These are phyloP conservation scores for Ophiostoma sp. DNA, from an alignment of 2,329 filamentous ascomycete genomes.

Conservation along the genomic window DNA sequence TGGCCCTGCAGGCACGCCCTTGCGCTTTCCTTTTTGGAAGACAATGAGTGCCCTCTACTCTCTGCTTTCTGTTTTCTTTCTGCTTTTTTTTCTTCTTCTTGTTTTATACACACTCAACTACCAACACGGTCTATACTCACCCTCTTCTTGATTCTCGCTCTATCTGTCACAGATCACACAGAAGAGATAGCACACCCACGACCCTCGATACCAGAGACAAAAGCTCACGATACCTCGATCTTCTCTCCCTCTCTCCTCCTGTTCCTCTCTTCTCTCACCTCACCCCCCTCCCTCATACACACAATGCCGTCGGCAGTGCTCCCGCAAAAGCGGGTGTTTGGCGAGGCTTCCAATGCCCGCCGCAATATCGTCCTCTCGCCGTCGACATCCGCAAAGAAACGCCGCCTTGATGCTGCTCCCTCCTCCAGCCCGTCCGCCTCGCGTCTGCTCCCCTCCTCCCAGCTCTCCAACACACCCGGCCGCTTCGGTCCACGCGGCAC, in stretches of 20 bases:
- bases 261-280: not conserved
- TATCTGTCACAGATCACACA: not conserved
- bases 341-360: conserved; percentile 59
- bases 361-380: conserved; percentile 56
- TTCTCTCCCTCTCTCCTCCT: not conserved
- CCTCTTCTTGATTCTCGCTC: not conserved
- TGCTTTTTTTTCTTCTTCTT: not conserved
- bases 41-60: not conserved
- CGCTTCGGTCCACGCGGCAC: conserved; percentile 43
- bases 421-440: conserved; percentile 52
- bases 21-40: not conserved
- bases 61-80: not conserved
- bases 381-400: conserved; percentile 64
- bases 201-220: not conserved
- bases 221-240: not conserved
- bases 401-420: conserved; percentile 62
- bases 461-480: conserved; percentile 50
- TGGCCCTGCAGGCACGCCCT: conserved; percentile 6
- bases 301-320: conserved; percentile 48
- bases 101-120: not conserved
- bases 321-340: conserved; percentile 68
- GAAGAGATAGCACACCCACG: not conserved
- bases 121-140: not conserved
- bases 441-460: conserved; percentile 57
- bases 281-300: not conserved